phyloP scores from a whole-genome alignment of 2,329 filamentous ascomycete genomes.

The Elsinoe perseae region DNA sequence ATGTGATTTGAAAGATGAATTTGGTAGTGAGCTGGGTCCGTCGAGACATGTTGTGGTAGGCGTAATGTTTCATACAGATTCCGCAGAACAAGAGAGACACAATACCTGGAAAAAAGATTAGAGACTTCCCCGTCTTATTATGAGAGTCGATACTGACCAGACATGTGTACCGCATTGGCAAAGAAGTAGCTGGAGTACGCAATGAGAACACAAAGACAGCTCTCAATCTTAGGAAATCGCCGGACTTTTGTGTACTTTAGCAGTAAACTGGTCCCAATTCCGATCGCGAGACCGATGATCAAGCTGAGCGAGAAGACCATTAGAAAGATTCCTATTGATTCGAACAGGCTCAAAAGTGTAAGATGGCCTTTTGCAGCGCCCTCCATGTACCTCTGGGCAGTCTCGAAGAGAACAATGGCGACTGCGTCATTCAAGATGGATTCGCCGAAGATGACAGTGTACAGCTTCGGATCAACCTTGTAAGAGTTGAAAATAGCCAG shows the following conservation, averaged over 20 bases:
- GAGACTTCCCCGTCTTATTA: constrained; percentile 15
- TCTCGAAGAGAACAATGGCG: constrained; percentile 97
- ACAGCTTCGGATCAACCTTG: constrained; percentile 97
- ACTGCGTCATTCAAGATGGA: constrained; percentile 97
- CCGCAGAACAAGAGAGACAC: constrained; percentile 95
- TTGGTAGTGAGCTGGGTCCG: constrained; percentile 96
- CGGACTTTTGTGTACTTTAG: constrained; percentile 93
- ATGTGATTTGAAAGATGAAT: constrained; percentile 89
- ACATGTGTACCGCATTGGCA: constrained; percentile 91
- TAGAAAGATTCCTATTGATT: constrained; percentile 90
- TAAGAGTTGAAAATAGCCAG: constrained; percentile 98
- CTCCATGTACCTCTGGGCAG: constrained; percentile 83
- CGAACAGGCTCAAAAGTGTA: constrained; percentile 74
- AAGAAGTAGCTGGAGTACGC: constrained; percentile 98
- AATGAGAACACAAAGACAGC: constrained; percentile 85
- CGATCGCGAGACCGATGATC: constrained; percentile 78
- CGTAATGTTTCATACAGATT: constrained; percentile 97
- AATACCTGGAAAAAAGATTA: constrained; percentile 56
- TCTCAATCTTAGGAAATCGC: constrained; percentile 92
- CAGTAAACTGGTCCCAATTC: constrained; percentile 75
- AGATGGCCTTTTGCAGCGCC: constrained; percentile 61
- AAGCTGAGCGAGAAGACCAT: constrained; percentile 92
- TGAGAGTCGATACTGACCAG: constrained; percentile 55
- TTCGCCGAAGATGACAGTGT: constrained; percentile 97
- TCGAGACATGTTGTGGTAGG: constrained; percentile 99